Evolutionary conservation across 202 grass and related monocot genomes (phyloP), one percentile per base, ranked within the genome.

Genomic region (Tripidium arundinaceum): DNA sequence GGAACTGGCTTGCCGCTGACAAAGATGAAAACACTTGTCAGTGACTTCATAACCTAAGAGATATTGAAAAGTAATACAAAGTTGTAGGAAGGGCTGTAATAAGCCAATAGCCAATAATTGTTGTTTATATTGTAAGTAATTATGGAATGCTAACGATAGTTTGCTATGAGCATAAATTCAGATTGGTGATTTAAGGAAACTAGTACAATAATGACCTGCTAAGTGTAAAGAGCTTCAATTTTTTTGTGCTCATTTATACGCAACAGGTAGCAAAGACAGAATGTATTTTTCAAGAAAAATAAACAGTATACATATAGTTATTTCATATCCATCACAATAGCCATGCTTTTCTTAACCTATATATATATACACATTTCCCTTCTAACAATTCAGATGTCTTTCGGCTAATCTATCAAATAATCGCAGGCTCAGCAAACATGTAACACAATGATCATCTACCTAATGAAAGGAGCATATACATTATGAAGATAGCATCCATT

Each of bases 1-100:
- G 49, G 78, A 91, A 86, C 86, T 90, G 73, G 96, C 90, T 86
- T 99, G 96, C 89, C 90, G 89, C 92, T 99, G 57, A 75, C 47
- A 19, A 75, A 62, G 43, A 94, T n/a, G 54, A 89, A 80, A 81
- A 33, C 54, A 77, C 4, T 38, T 21, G 38, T 82, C 77, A 65
- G 46, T 57, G 15, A 67, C 14, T 65, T 39, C 28, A 71, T 15
- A 29, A 47, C 11, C 72, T 72, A 81, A 72, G 24, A 73, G 14
- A 72, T 40, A 66, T 10, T 2, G 31, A 70, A 77, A 37, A 70
- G 11, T 27, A 25, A 9, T 58, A 37, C 55, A 65, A 34, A 64
- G 16, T 81, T 57, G 19, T 33, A 70, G 60, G 65, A 36, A 40
- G 37, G 13, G 45, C 54, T 58, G 54, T 25, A 58, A 58, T 25